These are phyloP conservation scores for Inga oerstediana DNA, from an alignment of 306 rosid genomes.

Conservation along the genomic window DNA sequence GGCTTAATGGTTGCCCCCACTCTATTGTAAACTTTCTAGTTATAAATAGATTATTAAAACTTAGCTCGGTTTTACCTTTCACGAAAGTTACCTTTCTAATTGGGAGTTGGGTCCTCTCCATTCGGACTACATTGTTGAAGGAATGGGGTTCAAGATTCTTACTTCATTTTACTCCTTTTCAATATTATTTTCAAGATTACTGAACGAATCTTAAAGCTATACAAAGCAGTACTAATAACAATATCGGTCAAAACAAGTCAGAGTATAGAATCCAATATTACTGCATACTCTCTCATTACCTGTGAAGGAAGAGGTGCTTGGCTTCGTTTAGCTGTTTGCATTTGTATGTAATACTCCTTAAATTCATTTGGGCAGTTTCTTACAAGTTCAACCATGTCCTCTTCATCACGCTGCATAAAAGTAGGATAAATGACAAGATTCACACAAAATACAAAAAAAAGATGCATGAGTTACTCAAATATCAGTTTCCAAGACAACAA, in stretches of 20 bases:
- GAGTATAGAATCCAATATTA: constrained; percentile 18
- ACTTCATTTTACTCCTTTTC: too few species aligned
- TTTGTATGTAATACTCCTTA: constrained; percentile 95
- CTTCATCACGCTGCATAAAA: constrained; percentile 78
- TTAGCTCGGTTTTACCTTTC: too few species aligned
- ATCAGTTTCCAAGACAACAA: constrained; percentile 31
- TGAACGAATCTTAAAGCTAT: constrained; percentile 15
- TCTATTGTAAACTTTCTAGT: too few species aligned
- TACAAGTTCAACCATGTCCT: constrained; percentile 86
- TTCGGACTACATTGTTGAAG: too few species aligned
- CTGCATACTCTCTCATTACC: constrained; percentile 45
- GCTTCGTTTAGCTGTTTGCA: constrained; percentile 96
- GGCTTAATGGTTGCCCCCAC: too few species aligned
- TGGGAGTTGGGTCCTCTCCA: too few species aligned
- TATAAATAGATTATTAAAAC: too few species aligned
- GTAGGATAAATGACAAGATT: constrained; percentile 27
- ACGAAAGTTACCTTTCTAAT: too few species aligned
- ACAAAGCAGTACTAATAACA: not conserved
- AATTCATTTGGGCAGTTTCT: constrained; percentile 75
- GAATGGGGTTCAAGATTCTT: too few species aligned
- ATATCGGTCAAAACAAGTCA: not conserved
- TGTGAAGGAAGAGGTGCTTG: constrained; percentile 94
- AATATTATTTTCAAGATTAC: not conserved
- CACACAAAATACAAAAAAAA: constrained; percentile 1
- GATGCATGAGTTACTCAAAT: constrained; percentile 25